Evolutionary conservation across 345 rosid genomes (phyloP), one percentile per base, ranked within the genome.

Genomic region (Camelina neglecta): DNA sequence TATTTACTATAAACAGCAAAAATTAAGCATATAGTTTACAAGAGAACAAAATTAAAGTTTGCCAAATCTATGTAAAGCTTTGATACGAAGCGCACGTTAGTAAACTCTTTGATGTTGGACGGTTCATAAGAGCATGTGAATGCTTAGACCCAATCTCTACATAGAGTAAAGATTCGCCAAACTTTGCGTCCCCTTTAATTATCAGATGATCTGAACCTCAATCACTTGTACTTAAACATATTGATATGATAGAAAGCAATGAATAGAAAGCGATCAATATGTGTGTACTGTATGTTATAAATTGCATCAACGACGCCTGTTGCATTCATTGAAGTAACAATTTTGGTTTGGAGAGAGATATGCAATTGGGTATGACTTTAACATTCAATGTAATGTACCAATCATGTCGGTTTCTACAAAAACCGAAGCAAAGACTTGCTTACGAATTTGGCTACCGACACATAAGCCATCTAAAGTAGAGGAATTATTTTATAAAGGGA

Each of bases 91-190:
- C 48, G 49, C 64, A 68, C 69, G 63, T 68, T 68, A 75, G 39
- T 26, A 23, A 23, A 38, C 23, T 21, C 60, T 49, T 67, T 75
- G 79, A 59, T 49, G 45, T 59, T 75, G 73, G 67, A 75, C 74
- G 62, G 74, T 51, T 68, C 69, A 50, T 59, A 67, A 11, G 61
- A 42, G 62, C 79, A 75, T 68, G 62, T 67, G 74, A 67, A 38
- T 64, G 63, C 69, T 60, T 44, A 75, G 59, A 60, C 61, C 38
- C 69, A 66, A 36, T 35, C 31, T 64, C 56, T 55, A 13, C n/a
- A 63, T 63, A 44, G 36, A 42, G 51, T 63, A 66, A 56, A 47
- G 39, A 45, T 16, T 57, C 59, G 59, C 66, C 67, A 60, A 51
- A 41, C 79, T 75, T 68, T 75, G 72, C 59, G 67, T 74, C 31